Percentiles rank a stretch among this genome's conserved stretches.
Evolutionary conservation across 208 protist genomes (phyloP).

Genomic region (Porcisia deanei): DNA sequence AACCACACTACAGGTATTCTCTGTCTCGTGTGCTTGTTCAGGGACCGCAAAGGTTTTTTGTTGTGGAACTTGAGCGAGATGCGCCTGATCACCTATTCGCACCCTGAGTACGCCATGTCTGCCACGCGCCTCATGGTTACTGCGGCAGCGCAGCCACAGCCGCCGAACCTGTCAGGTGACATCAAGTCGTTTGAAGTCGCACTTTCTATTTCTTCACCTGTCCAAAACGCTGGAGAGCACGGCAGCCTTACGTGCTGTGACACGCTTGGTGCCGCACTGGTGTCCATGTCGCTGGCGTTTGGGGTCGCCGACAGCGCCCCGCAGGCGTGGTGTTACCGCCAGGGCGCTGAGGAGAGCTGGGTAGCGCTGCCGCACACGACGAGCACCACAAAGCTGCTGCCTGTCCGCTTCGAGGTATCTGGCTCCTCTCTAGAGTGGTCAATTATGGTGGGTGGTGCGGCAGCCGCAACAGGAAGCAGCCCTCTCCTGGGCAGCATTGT

Average conservation of each 20-base stretch:
- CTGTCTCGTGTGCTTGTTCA: conserved; percentile 59
- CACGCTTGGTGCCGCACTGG: conserved; percentile 39
- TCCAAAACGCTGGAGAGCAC: conserved; percentile 43
- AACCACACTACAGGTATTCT: conserved; percentile 30
- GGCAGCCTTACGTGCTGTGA: conserved; percentile 49
- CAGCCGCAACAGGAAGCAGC: conserved; percentile 17
- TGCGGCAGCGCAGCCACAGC: conserved; percentile 36
- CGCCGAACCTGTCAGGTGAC: conserved; percentile 63
- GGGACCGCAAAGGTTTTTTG: conserved; percentile 63
- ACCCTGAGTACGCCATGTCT: conserved; percentile 35
- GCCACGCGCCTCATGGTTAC: conserved; percentile 49
- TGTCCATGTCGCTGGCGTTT: conserved; percentile 48
- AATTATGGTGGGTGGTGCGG: conserved; percentile 21
- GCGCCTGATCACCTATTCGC: conserved; percentile 55
- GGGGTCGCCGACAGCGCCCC: conserved; percentile 37
- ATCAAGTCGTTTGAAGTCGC: conserved; percentile 47
- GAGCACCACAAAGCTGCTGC: conserved; percentile 19
- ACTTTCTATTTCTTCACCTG: conserved; percentile 18
- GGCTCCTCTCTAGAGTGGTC: conserved; percentile 38
- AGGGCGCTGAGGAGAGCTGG: conserved; percentile 36
- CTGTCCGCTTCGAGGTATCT: conserved; percentile 24
- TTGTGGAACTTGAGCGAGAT: conserved; percentile 76
- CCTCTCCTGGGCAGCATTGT: conserved; percentile 44
- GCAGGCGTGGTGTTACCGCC: conserved; percentile 47
- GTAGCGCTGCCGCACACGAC: conserved; percentile 26